Percentiles rank a stretch among this genome's conserved stretches.
phyloP scores from a whole-genome alignment of 208 protist species.

The Trypanosoma theileri region DNA sequence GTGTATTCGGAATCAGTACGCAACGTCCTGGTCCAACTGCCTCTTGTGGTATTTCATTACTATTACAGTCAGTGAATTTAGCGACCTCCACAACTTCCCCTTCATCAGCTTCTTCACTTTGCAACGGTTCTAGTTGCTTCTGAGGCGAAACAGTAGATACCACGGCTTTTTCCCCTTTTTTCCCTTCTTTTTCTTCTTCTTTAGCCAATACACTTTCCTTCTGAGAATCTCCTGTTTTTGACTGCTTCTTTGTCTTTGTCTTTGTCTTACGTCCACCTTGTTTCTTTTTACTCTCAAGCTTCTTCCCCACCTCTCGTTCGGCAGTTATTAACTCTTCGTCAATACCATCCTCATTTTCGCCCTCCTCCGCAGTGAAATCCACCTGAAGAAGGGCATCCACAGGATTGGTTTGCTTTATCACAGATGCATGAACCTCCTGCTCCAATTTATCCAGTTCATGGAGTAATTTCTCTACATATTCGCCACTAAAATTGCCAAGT shows the following conservation, averaged over 20 bases:
- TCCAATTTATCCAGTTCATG: constrained; percentile 34
- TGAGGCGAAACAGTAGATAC: no score
- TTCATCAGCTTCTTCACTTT: constrained; percentile 7
- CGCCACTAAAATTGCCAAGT: constrained; percentile 50
- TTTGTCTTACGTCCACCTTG: constrained; percentile 30
- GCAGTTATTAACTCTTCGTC: constrained; percentile 32
- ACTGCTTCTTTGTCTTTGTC: constrained; percentile 16
- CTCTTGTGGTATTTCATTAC: constrained; percentile 25
- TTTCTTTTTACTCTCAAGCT: constrained; percentile 33
- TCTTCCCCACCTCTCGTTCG: constrained; percentile 25
- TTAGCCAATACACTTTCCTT: no score
- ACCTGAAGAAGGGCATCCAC: constrained; percentile 27
- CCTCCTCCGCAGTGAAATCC: constrained; percentile 28
- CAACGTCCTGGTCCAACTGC: constrained; percentile 37
- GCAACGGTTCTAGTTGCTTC: no score
- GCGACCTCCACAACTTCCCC: constrained; percentile 25
- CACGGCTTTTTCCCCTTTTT: no score
- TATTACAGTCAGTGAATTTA: constrained; percentile 22
- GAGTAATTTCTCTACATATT: constrained; percentile 47
- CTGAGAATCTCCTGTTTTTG: not conserved
- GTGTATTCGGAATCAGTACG: constrained; percentile 39
- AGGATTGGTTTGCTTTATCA: constrained; percentile 13
- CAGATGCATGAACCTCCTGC: constrained; percentile 17
- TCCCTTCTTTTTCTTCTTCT: no score
- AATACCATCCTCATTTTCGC: constrained; percentile 35